phyloP scores from a whole-genome alignment of 352 stramenopile species.

The Phytophthora agathidicida region DNA sequence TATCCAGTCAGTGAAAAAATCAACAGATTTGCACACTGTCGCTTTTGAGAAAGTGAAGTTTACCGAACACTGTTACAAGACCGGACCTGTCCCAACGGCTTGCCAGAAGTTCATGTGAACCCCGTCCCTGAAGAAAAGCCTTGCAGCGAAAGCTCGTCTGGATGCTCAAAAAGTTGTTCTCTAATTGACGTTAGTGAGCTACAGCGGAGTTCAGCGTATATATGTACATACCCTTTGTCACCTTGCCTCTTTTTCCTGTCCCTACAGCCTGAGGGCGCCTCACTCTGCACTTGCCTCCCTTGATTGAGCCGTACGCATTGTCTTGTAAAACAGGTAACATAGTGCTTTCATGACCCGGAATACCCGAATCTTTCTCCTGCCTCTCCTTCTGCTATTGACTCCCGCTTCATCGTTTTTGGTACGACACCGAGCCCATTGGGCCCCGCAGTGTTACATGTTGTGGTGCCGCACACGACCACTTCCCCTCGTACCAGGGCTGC shows the following conservation, averaged over 20 bases:
- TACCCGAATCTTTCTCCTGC: constrained; percentile 19
- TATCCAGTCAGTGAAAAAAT: no score
- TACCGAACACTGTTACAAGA: no score
- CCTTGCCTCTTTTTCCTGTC: constrained; percentile 28
- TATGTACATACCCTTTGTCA: constrained; percentile 44
- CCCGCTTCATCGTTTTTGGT: constrained; percentile 16
- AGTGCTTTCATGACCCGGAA: constrained; percentile 17
- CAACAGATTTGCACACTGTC: no score
- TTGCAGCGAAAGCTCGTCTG: constrained; percentile 12
- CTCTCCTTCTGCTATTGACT: constrained; percentile 27
- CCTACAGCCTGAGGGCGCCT: constrained; percentile 27
- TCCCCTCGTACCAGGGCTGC: constrained; percentile 23
- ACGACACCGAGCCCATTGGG: not conserved
- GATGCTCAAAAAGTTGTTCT: constrained; percentile 25
- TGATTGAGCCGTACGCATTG: constrained; percentile 14
- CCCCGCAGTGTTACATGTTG: constrained; percentile 35
- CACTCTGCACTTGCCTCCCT: constrained; percentile 24
- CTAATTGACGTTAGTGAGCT: constrained; percentile 33
- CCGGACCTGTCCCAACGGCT: no score
- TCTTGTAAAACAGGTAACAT: constrained; percentile 16
- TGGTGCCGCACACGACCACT: constrained; percentile 36
- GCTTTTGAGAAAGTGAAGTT: no score
- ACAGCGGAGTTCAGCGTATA: constrained; percentile 33
- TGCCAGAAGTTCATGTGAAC: not conserved
- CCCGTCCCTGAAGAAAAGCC: not conserved